phyloP scores from a whole-genome alignment of 345 rosid species.

The Nasturtium officinale region DNA sequence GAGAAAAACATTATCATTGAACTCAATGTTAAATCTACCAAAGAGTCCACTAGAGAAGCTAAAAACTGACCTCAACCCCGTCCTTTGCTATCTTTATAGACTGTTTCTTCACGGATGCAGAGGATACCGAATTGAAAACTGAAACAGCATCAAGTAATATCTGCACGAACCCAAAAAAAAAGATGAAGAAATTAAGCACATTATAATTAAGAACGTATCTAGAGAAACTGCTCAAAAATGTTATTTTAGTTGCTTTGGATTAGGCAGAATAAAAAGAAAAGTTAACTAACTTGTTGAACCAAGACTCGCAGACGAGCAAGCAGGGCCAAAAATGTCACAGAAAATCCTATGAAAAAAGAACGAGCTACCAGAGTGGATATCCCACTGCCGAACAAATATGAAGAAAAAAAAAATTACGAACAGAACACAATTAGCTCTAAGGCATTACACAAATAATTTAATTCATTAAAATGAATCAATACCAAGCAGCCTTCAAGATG shows the following conservation, averaged over 20 bases:
- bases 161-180: conserved; percentile 46
- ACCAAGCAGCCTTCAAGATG: conserved; percentile 87
- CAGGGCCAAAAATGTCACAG: conserved; percentile 68
- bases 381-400: conserved; percentile 47
- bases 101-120: conserved; percentile 72
- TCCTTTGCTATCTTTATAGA: conserved; percentile 66
- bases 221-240: neutral
- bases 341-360: conserved; percentile 82
- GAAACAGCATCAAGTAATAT: conserved; percentile 72
- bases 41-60: conserved; percentile 21
- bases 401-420: neutral
- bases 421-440: neutral
- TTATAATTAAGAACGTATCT: neutral
- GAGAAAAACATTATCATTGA: conserved; percentile 5
- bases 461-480: conserved; percentile 18
- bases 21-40: neutral
- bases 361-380: conserved; percentile 78
- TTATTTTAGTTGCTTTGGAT: neutral
- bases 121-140: conserved; percentile 66
- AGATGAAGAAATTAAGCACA: neutral
- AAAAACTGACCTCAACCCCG: conserved; percentile 70
- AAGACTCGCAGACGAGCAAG: conserved; percentile 89
- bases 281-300: conserved; percentile 78
- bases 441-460: neutral
- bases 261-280: neutral